A percentile compares a stretch with the other conserved stretches of the same genome.
These are phyloP conservation scores for Corallochytrium limacisporum DNA, from an alignment of 78 protist genomes.

Conservation along the genomic window DNA sequence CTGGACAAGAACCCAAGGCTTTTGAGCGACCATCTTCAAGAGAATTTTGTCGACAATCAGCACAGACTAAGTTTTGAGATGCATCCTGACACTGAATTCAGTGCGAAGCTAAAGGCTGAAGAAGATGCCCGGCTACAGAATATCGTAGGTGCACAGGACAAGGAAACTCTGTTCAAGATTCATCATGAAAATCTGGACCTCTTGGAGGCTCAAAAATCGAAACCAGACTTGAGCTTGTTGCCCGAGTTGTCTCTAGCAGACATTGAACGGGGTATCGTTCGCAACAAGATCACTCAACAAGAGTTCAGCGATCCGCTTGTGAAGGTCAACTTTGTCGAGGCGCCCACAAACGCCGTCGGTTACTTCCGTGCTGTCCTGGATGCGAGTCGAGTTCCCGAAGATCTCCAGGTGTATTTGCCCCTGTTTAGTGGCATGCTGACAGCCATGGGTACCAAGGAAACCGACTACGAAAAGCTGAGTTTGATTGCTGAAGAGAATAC, in stretches of 20 bases:
- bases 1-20: neutral
- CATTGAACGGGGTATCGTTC: no score
- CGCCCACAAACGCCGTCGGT: neutral
- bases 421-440: neutral
- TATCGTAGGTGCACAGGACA: neutral
- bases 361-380: neutral
- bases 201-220: neutral
- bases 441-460: neutral
- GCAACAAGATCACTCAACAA: no score
- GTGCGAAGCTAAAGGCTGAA: neutral
- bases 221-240: no score
- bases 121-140: neutral
- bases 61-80: conserved; percentile 5
- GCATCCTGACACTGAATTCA: conserved; percentile 4
- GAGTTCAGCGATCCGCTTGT: no score
- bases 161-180: neutral
- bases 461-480: neutral
- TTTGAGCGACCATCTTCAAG: neutral
- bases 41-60: neutral
- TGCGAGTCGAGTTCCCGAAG: neutral
- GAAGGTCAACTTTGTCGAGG: no score
- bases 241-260: no score
- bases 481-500: no score
- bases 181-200: neutral
- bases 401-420: neutral